Base-by-base conservation (phyloP, 495 filamentous ascomycete genomes). In the Apodospora peruviana region DNA sequence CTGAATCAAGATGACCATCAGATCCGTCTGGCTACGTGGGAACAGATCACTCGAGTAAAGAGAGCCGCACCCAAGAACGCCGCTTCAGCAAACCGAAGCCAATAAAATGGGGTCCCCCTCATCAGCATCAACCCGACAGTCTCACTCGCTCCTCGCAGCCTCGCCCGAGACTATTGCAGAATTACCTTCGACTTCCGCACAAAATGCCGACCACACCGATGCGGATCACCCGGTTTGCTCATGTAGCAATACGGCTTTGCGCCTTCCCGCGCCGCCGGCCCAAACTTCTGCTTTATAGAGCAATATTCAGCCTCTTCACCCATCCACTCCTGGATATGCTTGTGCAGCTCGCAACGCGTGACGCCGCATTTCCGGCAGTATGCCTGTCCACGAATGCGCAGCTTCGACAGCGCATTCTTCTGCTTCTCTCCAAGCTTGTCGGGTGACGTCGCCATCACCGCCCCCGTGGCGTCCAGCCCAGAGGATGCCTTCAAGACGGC, bases 321-420 rank as follows among this genome's bases (percentile, higher is more conserved):
- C 65, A 77, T 67, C 75, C 74, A 78, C n/a, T 67, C 59, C 55
- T 68, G 64, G 53, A 79, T 71, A 46, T 79, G 76, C 50, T 71
- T 71, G 59, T 77, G 70, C 47, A 79, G 65, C 63, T 77, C 73
- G 56, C 76, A 79, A 21, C 74, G 64, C 17, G 66, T 72, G 21
- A 73, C 64, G 22, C 74, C 74, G 52, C 76, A 79, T 50, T 75
- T 74, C 46, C 71, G 65, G 57, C 73, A 76, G 50, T 72, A 74
- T 2, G 65, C 70, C 51, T 74, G 71, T 29, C 73, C 73, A 11
- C 66, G 62, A 10, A 72, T 59, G 18, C 70, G 64, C 22, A 75
- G 51, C 47, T 56, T 56, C 17, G 68, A 63, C 23, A 75, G 62
- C 29, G 63, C 58, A 38, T 55, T 55, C 55, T 60, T 62, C 53